Evolutionary conservation across 2,329 filamentous ascomycete genomes (phyloP).

Genomic region (Blastomyces gilchristii): DNA sequence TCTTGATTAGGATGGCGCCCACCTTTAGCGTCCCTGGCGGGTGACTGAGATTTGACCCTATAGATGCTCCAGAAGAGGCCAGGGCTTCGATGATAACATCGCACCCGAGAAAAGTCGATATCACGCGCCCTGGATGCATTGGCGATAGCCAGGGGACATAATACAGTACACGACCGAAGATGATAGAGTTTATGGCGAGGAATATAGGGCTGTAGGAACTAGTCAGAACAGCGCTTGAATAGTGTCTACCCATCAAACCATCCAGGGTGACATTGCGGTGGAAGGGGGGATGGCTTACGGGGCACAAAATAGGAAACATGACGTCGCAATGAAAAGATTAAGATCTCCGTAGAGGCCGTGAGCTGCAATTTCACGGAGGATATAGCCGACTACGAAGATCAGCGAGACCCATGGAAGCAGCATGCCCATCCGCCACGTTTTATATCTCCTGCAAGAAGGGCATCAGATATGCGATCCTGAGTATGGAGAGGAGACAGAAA

Average conservation of each 20-base stretch:
- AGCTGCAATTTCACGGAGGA: slow-evolving; percentile 28
- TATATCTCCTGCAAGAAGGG: slow-evolving; percentile 26
- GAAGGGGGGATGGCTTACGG: slow-evolving; percentile 23
- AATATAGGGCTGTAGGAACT: slow-evolving; percentile 28
- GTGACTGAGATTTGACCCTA: slow-evolving; percentile 33
- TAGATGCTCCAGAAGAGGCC: slow-evolving; percentile 43
- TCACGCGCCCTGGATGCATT: slow-evolving; percentile 47
- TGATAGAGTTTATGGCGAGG: slow-evolving; percentile 41
- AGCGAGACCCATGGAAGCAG: slow-evolving; percentile 34
- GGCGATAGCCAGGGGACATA: slow-evolving; percentile 40
- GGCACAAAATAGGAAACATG: slow-evolving; percentile 31
- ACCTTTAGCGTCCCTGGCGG: slow-evolving; percentile 29
- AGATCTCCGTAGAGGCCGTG: slow-evolving; percentile 30
- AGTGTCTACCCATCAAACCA: no score
- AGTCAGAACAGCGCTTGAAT: not conserved
- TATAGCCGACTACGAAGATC: slow-evolving; percentile 32
- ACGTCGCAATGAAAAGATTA: slow-evolving; percentile 30
- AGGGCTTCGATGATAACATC: slow-evolving; percentile 41
- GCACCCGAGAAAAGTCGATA: slow-evolving; percentile 48
- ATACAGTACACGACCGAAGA: slow-evolving; percentile 43
- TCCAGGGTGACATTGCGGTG: not conserved
- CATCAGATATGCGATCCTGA: slow-evolving; percentile 7
- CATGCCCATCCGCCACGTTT: slow-evolving; percentile 34
- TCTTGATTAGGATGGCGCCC: slow-evolving; percentile 40
- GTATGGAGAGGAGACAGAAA: not conserved